Conservation (phyloP, 2,329 filamentous ascomycete genomes). For the Madurella mycetomatis region DNA sequence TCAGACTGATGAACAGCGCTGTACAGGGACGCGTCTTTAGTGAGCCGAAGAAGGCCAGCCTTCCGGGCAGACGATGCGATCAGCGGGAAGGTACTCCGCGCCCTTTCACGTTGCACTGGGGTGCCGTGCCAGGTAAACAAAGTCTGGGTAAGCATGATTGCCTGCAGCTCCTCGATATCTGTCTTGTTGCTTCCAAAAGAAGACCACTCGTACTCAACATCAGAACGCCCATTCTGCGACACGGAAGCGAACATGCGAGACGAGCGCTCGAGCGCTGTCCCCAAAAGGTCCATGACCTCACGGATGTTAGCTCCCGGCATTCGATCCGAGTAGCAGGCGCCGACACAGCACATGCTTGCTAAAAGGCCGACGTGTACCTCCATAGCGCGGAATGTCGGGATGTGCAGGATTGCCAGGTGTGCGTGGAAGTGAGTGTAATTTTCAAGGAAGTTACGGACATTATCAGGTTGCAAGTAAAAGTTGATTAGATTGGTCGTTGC, state of each 20-base stretch:
- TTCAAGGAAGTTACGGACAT: constrained; percentile 66
- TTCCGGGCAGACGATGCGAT: constrained; percentile 55
- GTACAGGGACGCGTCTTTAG: constrained; percentile 44
- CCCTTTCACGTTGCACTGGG: constrained; percentile 58
- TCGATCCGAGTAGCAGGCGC: constrained; percentile 68
- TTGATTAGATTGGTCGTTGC: constrained; percentile 48
- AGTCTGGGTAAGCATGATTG: constrained; percentile 57
- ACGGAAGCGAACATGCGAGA: constrained; percentile 46
- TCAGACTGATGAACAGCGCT: constrained; percentile 59
- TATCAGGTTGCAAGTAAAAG: constrained; percentile 61
- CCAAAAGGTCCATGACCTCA: constrained; percentile 62
- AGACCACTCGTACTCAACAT: constrained; percentile 37
- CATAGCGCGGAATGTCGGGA: constrained; percentile 64
- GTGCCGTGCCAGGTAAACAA: constrained; percentile 68
- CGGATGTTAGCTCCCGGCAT: constrained; percentile 58
- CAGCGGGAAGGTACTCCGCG: constrained; percentile 54
- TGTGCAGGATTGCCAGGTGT: constrained; percentile 69
- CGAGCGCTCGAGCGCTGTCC: constrained; percentile 54
- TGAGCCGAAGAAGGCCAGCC: constrained; percentile 52
- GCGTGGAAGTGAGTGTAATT: constrained; percentile 68
- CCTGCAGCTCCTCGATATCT: constrained; percentile 64
- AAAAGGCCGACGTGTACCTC: constrained; percentile 64
- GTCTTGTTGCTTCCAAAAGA: constrained; percentile 32
- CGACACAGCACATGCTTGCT: constrained; percentile 66
- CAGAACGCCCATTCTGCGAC: constrained; percentile 35